Percentiles rank a stretch among this genome's conserved stretches.
phyloP scores from a whole-genome alignment of 768 basidiomycete genomes.

The Psilocybe tampanensis region DNA sequence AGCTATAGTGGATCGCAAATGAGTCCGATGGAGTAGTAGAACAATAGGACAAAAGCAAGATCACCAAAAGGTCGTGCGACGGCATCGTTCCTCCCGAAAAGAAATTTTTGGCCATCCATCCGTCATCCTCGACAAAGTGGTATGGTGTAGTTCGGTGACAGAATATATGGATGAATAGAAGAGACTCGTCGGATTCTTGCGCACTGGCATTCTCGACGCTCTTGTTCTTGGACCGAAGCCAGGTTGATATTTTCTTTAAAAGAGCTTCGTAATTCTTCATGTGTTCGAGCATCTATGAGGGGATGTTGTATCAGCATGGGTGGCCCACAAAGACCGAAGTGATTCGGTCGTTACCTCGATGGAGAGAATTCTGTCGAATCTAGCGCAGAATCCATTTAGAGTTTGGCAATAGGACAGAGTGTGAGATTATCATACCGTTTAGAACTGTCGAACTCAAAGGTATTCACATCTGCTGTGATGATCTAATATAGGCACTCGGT shows the following conservation, averaged over 20 bases:
- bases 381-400: too few species aligned
- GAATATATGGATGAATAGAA: constrained; percentile 74
- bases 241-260: constrained; percentile 61
- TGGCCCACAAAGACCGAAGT: neutral
- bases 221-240: constrained; percentile 50
- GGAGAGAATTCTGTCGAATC: constrained; percentile 71
- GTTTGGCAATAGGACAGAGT: too few species aligned
- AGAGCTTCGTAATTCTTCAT: constrained; percentile 75
- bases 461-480: constrained; percentile 71
- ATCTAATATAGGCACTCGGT: constrained; percentile 42
- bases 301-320: neutral
- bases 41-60: neutral
- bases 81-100: constrained; percentile 80
- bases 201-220: constrained; percentile 1
- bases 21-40: neutral
- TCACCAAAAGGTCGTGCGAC: constrained; percentile 60
- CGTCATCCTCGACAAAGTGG: constrained; percentile 68
- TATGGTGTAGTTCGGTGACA: constrained; percentile 66
- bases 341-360: constrained; percentile 53
- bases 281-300: constrained; percentile 66
- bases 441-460: constrained; percentile 53
- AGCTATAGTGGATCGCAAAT: constrained; percentile 29
- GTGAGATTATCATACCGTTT: constrained; percentile 37
- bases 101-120: constrained; percentile 78
- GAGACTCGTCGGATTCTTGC: constrained; percentile 37